Evolutionary conservation across 1,284 basidiomycete genomes (phyloP), one percentile per base, ranked within the genome.

Genomic region (Malassezia furfur): DNA sequence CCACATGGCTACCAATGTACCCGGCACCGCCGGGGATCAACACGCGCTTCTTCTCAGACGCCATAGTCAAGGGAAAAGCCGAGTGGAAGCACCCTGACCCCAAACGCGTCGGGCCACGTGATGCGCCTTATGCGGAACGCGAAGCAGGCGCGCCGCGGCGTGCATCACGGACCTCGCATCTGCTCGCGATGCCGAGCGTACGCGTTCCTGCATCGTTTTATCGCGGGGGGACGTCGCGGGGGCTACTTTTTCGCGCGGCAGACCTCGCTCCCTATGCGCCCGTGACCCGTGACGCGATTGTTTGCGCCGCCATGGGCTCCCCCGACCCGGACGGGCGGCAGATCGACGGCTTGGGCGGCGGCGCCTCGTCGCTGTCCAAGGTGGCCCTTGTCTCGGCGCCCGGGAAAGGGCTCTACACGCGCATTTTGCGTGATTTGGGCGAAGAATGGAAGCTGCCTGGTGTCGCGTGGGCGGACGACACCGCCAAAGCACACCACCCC

Each of bases 1-100:
- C 84, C 70, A 94, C 85, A 77, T 96, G 91, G 40, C 89, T 91
- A 70, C 89, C 91, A 85, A 78, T 58, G 69, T 72, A 74, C 43
- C 72, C 72, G 47, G 70, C 70, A 35, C 70, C 72, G 37, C 72
- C 72, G 46, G 72, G 70, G 48, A 74, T 71, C 62, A 74, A 60
- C 50, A 74, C 64, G 25, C 69, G 63, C 30, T 67, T 61, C 59
- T 68, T 72, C 21, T 43, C 53, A n/a, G 40, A 28, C 47, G 48
- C 47, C 47, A 52, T 52, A 12, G 31, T 47, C 11, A 21, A 45
- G n/a, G n/a, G 14, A 28, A 21, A 11, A 34, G 35, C 15, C 19
- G 43, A 15, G n/a, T 30, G 40, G 15, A 43, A 25, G 14, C 40
- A 12, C 15, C 40, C 12, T 17, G 10, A 45, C 25, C 43, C 25